Conservation (phyloP, 2,329 filamentous ascomycete species). For the Dichotomopilus funicola region DNA sequence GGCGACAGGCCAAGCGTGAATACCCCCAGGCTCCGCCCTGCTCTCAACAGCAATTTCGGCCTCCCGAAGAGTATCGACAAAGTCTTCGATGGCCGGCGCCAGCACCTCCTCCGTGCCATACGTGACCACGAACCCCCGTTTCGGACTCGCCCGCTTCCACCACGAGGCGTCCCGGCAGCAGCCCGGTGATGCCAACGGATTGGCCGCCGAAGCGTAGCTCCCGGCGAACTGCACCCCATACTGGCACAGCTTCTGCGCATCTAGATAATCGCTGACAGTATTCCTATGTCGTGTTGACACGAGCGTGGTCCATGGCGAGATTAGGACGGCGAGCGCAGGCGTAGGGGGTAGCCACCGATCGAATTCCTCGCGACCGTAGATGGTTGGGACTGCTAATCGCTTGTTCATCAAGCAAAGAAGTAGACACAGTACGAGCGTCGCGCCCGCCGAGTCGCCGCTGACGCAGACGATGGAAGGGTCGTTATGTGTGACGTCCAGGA, state of each 20-base stretch:
- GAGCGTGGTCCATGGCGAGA: constrained; percentile 76
- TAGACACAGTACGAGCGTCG: constrained; percentile 64
- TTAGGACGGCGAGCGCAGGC: constrained; percentile 55
- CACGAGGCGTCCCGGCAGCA: constrained; percentile 57
- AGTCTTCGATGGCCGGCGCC: constrained; percentile 58
- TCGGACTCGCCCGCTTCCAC: constrained; percentile 62
- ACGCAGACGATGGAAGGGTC: constrained; percentile 61
- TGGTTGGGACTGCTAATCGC: background rate
- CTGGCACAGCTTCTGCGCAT: constrained; percentile 55
- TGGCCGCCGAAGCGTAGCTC: constrained; percentile 37
- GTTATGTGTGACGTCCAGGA: constrained; percentile 38
- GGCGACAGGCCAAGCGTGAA: constrained; percentile 80
- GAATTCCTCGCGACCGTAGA: background rate
- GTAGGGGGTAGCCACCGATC: constrained; percentile 1
- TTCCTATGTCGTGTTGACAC: constrained; percentile 60
- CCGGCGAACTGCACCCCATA: constrained; percentile 68
- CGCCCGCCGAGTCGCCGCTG: constrained; percentile 74
- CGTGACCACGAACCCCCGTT: constrained; percentile 60
- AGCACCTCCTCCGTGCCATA: constrained; percentile 77
- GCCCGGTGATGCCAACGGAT: constrained; percentile 63
- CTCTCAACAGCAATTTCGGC: constrained; percentile 49
- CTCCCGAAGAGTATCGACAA: constrained; percentile 50
- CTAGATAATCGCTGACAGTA: constrained; percentile 69
- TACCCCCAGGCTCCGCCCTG: constrained; percentile 56
- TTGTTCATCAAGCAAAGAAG: constrained; percentile 53